Percentiles rank a stretch among this genome's conserved stretches.
phyloP scores from a whole-genome alignment of 805 yeast species.

The Metschnikowia koreensis region DNA sequence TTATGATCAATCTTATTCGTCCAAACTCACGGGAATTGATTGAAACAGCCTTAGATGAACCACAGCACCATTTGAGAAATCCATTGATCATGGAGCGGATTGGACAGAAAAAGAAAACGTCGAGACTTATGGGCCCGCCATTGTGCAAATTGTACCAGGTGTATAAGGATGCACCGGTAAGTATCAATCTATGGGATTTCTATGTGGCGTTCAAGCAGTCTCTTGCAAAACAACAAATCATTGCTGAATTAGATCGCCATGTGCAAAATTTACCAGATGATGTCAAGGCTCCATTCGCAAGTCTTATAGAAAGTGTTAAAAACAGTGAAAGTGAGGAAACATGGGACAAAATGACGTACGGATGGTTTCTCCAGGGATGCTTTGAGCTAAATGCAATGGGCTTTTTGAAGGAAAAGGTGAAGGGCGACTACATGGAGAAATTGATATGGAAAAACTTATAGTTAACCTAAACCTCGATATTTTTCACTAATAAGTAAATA shows the following conservation, averaged over 20 bases:
- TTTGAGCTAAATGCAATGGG: conserved; percentile 72
- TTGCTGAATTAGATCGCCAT: conserved; percentile 14
- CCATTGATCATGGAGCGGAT: conserved; percentile 8
- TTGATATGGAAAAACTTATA: conserved; percentile 63
- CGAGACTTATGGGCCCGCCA: conserved; percentile 16
- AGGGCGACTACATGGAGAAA: conserved; percentile 67
- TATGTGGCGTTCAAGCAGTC: conserved; percentile 59
- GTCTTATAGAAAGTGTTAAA: conserved; percentile 1
- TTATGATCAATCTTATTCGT: conserved; percentile 37
- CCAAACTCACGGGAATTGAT: conserved; percentile 34
- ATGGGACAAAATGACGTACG: conserved; percentile 64
- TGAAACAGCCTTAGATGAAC: conserved; percentile 33
- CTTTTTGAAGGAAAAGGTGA: conserved; percentile 58
- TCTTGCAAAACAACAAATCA: conserved; percentile 28
- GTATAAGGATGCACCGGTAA: conserved; percentile 75
- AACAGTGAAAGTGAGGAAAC: conserved; percentile 25
- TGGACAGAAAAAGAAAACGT: conserved; percentile 1
- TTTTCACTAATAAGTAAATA: neutral
- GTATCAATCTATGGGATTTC: conserved; percentile 66
- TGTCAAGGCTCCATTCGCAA: neutral
- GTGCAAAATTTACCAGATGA: neutral
- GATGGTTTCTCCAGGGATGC: conserved; percentile 75
- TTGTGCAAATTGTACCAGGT: conserved; percentile 55
- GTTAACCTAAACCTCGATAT: neutral
- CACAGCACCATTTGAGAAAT: conserved; percentile 24